Percentiles rank a stretch among this genome's conserved stretches.
Conservation (phyloP, 208 protist species). For the Trypanosoma rangeli region DNA sequence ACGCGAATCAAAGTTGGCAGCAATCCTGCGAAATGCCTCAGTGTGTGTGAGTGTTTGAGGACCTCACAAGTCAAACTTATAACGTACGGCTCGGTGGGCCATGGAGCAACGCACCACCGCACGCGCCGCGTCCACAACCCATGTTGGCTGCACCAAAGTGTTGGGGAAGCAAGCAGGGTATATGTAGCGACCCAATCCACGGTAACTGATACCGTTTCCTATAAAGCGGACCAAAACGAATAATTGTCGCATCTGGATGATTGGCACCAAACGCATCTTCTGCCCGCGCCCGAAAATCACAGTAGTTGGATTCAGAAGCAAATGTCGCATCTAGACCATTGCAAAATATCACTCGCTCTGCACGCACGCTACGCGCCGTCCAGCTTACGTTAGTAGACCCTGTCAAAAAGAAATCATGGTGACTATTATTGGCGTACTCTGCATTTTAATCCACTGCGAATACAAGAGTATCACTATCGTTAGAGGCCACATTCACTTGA, state of each 20-base stretch:
- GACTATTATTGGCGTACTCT: conserved; percentile 93
- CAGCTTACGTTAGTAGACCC: conserved; percentile 90
- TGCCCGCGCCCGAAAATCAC: conserved; percentile 86
- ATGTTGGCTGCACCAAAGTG: conserved; percentile 89
- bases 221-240: conserved; percentile 90
- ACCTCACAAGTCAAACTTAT: conserved; percentile 91
- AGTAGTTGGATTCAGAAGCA: conserved; percentile 91
- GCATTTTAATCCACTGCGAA: conserved; percentile 88
- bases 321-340: conserved; percentile 92
- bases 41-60: conserved; percentile 87
- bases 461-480: conserved; percentile 91
- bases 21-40: conserved; percentile 80
- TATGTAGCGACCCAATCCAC: conserved; percentile 84
- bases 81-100: conserved; percentile 82
- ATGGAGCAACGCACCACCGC: conserved; percentile 83
- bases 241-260: conserved; percentile 86
- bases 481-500: conserved; percentile 89
- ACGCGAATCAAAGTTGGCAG: conserved; percentile 62
- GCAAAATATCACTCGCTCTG: conserved; percentile 89
- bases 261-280: conserved; percentile 90
- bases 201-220: conserved; percentile 91
- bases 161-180: conserved; percentile 90
- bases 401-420: conserved; percentile 90
- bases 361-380: conserved; percentile 87
- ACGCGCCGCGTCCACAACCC: conserved; percentile 89